Evolutionary conservation across 1,139 yeast genomes (phyloP), one percentile per base, ranked within the genome.

Genomic region (Hyphopichia buzzinii): DNA sequence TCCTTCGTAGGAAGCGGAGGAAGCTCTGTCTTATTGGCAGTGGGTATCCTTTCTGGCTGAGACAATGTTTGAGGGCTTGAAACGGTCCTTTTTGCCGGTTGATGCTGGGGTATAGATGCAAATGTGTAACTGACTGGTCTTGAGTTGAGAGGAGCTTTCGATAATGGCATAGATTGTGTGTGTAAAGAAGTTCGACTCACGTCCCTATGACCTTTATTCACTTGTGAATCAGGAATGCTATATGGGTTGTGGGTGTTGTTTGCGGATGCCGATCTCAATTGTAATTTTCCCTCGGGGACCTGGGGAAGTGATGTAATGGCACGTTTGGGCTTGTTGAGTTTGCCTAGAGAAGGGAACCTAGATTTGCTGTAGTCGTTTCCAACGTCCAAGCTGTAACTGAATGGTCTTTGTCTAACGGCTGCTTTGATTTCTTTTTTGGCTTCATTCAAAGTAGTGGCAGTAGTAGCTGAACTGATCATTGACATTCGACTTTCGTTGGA

Each of bases 351-450:
- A 26, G 47, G 43, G 39, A 57, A 68, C 35, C 65, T 51, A n/a
- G 68, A 54, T 29, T 45, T 50, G n/a, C 43, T 46, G 42, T 68
- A 69, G 29, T 63, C 60, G n/a, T 48, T 53, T 3, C 59, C 57
- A 7, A 50, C 31, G 42, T 67, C 74, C 14, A 68, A 54, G 41
- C 68, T 57, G 37, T 43, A 60, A 36, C 63, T 58, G 36, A 55
- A 58, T 1, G 70, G 69, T 12, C 62, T 45, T 38, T 57, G 60
- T 35, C 61, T 47, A 3, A 61, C 58, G 29, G 45, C 40, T 4
- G 48, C 42, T 34, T 51, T 51, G 41, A 62, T 38, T 12, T 53
- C 56, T 8, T 29, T 19, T 19, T 50, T 52, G 16, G 50, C 48
- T 2, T 48, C 48, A 13, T 38, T 38, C 5, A 55, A 38, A 35